Conservation (phyloP, 169 alveolate genomes). For the Cryptosporidium sp. region DNA sequence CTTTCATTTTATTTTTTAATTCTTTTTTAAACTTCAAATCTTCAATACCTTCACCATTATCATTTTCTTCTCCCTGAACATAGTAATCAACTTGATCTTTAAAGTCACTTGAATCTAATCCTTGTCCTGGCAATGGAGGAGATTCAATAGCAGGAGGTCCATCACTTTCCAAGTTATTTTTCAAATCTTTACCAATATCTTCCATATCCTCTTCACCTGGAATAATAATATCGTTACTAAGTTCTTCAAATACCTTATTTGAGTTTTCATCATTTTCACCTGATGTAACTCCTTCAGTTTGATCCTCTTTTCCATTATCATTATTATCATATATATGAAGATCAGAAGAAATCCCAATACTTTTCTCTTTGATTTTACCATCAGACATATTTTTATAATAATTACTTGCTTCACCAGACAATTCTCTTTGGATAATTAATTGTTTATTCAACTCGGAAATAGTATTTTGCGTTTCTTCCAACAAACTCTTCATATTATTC, state of each 20-base stretch:
- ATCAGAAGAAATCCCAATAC: constrained; percentile 13
- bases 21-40: constrained; percentile 1
- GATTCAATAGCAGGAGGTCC: neutral
- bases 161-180: neutral
- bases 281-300: neutral
- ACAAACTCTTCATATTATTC: constrained; percentile 51
- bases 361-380: neutral
- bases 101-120: neutral
- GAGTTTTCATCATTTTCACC: neutral
- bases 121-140: constrained; percentile 36
- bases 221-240: constrained; percentile 24
- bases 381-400: neutral
- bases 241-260: constrained; percentile 41
- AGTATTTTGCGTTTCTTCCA: constrained; percentile 61
- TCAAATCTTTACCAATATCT: neutral
- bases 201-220: neutral
- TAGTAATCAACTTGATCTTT: neutral
- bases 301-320: neutral
- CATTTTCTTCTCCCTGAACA: constrained; percentile 19
- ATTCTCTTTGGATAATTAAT: constrained; percentile 48
- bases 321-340: neutral
- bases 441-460: constrained; percentile 60
- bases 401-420: constrained; percentile 34
- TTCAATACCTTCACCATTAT: neutral
- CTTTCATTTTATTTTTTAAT: constrained; percentile 13